Conservation (phyloP, 495 filamentous ascomycete species). For the Penicillium angulare region DNA sequence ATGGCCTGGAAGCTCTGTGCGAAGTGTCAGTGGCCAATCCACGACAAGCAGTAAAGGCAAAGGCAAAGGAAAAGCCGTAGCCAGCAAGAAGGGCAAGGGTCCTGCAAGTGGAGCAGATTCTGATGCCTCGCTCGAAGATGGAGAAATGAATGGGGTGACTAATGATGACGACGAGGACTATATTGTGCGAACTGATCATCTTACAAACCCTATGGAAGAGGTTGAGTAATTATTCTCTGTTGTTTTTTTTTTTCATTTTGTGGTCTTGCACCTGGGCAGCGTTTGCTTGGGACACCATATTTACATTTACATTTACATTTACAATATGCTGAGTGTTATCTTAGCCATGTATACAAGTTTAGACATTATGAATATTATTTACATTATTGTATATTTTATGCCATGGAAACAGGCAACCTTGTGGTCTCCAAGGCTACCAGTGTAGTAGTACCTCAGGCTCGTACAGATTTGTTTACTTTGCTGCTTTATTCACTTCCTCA, state of each 20-base stretch:
- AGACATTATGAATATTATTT: neutral
- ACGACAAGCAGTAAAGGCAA: slow-evolving; percentile 37
- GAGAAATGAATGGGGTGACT: slow-evolving; percentile 42
- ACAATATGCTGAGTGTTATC: too few relatives aligned
- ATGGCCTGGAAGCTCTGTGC: slow-evolving; percentile 22
- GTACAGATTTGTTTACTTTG: too few relatives aligned
- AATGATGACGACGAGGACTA: slow-evolving; percentile 52
- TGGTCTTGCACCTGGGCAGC: neutral
- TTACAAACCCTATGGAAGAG: slow-evolving; percentile 29
- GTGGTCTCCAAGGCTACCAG: too few relatives aligned
- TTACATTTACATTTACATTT: too few relatives aligned
- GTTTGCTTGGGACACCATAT: neutral
- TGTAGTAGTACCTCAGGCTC: too few relatives aligned
- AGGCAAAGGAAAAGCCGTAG: slow-evolving; percentile 24
- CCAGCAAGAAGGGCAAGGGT: slow-evolving; percentile 44
- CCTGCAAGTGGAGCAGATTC: slow-evolving; percentile 25
- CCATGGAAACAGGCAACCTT: too few relatives aligned
- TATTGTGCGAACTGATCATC: slow-evolving; percentile 43
- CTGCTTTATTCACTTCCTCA: too few relatives aligned
- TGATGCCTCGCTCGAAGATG: slow-evolving; percentile 37
- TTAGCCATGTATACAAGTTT: slow-evolving; percentile 3
- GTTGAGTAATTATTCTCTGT: slow-evolving; percentile 19
- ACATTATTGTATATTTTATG: too few relatives aligned
- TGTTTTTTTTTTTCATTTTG: neutral
- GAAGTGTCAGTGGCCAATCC: slow-evolving; percentile 30